Evolutionary conservation across 1,284 basidiomycete species (phyloP), one percentile per base, ranked within the genome.

Genomic region (Wallemia hederae): DNA sequence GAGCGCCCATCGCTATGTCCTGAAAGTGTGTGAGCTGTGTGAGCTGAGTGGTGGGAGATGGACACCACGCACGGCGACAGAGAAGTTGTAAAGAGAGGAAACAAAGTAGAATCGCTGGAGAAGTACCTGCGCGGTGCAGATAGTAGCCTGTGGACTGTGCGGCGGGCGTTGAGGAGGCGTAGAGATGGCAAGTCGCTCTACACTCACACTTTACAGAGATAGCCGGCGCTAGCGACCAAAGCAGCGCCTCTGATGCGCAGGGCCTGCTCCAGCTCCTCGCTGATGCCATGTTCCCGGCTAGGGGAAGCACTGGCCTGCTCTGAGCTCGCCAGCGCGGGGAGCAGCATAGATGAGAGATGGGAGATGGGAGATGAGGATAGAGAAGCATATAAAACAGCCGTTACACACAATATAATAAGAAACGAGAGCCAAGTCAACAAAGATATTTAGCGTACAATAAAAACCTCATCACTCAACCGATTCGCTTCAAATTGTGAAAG

Each of bases 31-130:
- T 17, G 31, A 2, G 19, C 17, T 24, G 17, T 58, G 7, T 28
- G 26, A 19, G 31, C 9, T 25, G 59, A 19, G 33, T 25, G 26
- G n/a, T 24, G 55, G 9, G 19, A 27, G 26, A 61, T 22, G n/a
- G 60, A n/a, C 59, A 27, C 7, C 27, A 1, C 39, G 25, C 26
- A 92, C 90, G 65, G 81, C 82, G 62, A 94, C 81, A 26, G 86
- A 81, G 69, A 92, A 99, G 63, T 89, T 83, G 67, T 83, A 82
- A 80, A 98, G 80, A 1, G 90, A 94, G 2, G 85, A 83, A 19
- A 94, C 87, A 72, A 81, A 97, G 85, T 83, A 98, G 75, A 98
- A 99, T 27, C 92, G 77, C 65, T 98, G 92, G 69, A 92, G 92
- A 2, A 99, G 73, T 39, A 97, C 88, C 69, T 97, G 91, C 0